Percentiles rank a stretch among this genome's conserved stretches.
These are phyloP conservation scores for Phytophthora citricola DNA, from an alignment of 352 stramenopile genomes.

Conservation along the genomic window DNA sequence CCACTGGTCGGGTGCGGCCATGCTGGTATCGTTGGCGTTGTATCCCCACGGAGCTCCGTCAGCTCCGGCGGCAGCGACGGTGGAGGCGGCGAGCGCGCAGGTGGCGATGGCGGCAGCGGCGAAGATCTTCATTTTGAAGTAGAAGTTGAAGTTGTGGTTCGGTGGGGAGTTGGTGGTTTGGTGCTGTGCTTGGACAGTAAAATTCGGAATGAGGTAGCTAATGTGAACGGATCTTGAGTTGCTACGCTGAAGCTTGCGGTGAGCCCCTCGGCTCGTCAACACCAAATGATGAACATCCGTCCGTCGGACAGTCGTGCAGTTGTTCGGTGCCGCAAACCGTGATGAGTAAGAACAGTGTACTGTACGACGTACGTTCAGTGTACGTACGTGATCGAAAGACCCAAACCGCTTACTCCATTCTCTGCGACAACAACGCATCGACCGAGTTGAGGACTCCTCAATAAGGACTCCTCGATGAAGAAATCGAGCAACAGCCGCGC, in stretches of 20 bases:
- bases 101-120: neutral
- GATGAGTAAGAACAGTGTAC: neutral
- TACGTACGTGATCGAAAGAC: neutral
- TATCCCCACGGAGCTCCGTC: constrained; percentile 36
- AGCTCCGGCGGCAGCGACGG: neutral
- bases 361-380: too few species aligned
- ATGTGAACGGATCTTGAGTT: too few species aligned
- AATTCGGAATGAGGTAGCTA: constrained; percentile 8
- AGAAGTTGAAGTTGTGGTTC: neutral
- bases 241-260: too few species aligned
- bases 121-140: constrained; percentile 18
- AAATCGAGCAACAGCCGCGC: neutral
- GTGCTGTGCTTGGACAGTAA: constrained; percentile 7
- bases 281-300: neutral
- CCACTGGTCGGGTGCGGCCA: neutral
- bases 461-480: too few species aligned
- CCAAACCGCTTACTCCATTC: neutral
- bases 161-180: neutral
- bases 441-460: neutral
- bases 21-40: constrained; percentile 15
- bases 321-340: neutral
- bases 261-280: neutral
- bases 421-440: constrained; percentile 2
- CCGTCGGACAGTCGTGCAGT: neutral
- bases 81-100: constrained; percentile 13